Evolutionary conservation across 495 filamentous ascomycete species (phyloP).

Genomic region (Tuber aestivum): DNA sequence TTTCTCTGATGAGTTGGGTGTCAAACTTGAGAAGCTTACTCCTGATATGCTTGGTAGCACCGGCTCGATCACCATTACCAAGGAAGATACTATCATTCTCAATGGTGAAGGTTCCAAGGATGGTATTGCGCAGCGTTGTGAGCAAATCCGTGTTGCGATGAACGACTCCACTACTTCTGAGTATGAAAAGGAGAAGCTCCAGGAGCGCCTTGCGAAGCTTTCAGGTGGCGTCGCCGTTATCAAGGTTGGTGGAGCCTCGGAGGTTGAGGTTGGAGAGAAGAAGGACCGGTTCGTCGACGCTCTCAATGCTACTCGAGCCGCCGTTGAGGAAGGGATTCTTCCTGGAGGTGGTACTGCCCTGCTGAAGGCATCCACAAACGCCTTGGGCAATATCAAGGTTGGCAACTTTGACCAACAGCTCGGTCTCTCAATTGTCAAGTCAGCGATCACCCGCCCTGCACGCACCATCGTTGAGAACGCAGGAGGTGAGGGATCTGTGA

Average conservation of each 20-base stretch:
- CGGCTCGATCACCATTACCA: slow-evolving; percentile 98
- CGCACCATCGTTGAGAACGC: slow-evolving; percentile 97
- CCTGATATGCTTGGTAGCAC: slow-evolving; percentile 93
- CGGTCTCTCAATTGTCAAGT: slow-evolving; percentile 94
- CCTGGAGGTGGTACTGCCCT: slow-evolving; percentile 97
- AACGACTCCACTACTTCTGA: slow-evolving; percentile 86
- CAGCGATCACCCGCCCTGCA: slow-evolving; percentile 89
- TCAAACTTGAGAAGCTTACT: slow-evolving; percentile 97
- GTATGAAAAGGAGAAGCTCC: slow-evolving; percentile 99
- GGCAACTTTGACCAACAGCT: slow-evolving; percentile 99
- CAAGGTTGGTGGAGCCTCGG: slow-evolving; percentile 94
- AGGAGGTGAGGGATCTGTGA: slow-evolving; percentile 87
- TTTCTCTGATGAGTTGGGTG: slow-evolving; percentile 95
- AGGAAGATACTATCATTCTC: slow-evolving; percentile 98
- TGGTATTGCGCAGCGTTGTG: slow-evolving; percentile 84
- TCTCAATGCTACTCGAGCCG: slow-evolving; percentile 94
- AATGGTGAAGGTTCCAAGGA: slow-evolving; percentile 98
- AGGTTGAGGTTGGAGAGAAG: slow-evolving; percentile 99
- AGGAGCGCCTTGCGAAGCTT: slow-evolving; percentile 98
- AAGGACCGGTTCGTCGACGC: slow-evolving; percentile 99
- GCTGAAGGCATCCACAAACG: slow-evolving; percentile 91
- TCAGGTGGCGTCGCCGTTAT: slow-evolving; percentile 98
- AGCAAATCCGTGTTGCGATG: slow-evolving; percentile 98
- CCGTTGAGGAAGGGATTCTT: slow-evolving; percentile 97
- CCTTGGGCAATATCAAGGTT: slow-evolving; percentile 70